A percentile compares a stretch with the other conserved stretches of the same genome.
Conservation (phyloP, 2,329 filamentous ascomycete species). For the Colletotrichum coccodes region DNA sequence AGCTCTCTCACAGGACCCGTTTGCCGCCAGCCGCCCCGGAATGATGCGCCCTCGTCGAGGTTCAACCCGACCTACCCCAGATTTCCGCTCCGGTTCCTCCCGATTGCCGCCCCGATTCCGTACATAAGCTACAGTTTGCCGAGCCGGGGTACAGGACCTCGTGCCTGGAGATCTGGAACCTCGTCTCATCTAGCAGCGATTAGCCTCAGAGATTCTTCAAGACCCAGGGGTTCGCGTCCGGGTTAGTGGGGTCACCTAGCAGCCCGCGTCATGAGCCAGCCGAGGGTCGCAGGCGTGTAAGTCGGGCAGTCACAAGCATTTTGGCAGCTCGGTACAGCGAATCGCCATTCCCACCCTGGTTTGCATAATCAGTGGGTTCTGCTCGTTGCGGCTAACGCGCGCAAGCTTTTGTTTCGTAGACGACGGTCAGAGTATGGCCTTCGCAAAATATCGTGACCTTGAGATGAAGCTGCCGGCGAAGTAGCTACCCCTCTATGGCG, state of each 20-base stretch:
- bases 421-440: not conserved
- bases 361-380: slow-evolving; percentile 19
- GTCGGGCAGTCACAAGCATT: slow-evolving; percentile 8
- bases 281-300: slow-evolving; percentile 23
- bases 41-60: slow-evolving; percentile 32
- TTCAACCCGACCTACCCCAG: slow-evolving; percentile 33
- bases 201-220: slow-evolving; percentile 26
- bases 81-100: slow-evolving; percentile 33
- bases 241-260: slow-evolving; percentile 19
- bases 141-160: slow-evolving; percentile 30
- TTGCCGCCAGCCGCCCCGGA: slow-evolving; percentile 30
- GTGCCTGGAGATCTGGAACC: slow-evolving; percentile 32
- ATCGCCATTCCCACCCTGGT: slow-evolving; percentile 1
- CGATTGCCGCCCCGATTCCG: slow-evolving; percentile 26
- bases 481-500: not conserved
- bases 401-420: not conserved
- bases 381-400: not conserved
- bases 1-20: slow-evolving; percentile 23
- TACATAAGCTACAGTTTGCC: slow-evolving; percentile 30
- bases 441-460: not conserved
- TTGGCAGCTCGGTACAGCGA: not conserved
- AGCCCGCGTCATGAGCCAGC: slow-evolving; percentile 2
- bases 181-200: slow-evolving; percentile 26
- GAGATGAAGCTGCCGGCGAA: not conserved
- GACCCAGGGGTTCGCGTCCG: slow-evolving; percentile 13